Conservation (phyloP, 2,329 filamentous ascomycete genomes). For the Onygenales sp. region DNA sequence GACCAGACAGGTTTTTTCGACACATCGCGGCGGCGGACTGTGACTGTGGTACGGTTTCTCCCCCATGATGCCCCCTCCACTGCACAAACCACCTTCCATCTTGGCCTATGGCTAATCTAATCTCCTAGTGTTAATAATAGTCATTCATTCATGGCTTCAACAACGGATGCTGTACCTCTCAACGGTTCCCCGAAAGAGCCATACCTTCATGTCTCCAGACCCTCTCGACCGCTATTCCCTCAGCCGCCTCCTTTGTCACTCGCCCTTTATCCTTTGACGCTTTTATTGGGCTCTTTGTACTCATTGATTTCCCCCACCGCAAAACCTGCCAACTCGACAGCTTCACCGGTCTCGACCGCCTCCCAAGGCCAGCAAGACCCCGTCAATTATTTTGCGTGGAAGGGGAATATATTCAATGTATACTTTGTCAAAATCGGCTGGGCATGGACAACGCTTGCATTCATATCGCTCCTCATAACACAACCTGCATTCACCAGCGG, state of each 20-base stretch:
- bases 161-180: not conserved
- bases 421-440: constrained; percentile 94
- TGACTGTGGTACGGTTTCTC: not conserved
- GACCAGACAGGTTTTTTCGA: not conserved
- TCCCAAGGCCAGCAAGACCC: not conserved
- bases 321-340: constrained; percentile 52
- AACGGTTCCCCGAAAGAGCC: not conserved
- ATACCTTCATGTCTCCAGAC: not conserved
- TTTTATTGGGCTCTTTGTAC: constrained; percentile 75
- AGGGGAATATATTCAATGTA: constrained; percentile 84
- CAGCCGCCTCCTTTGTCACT: constrained; percentile 55
- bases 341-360: constrained; percentile 20
- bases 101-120: not conserved
- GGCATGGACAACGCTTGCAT: constrained; percentile 76
- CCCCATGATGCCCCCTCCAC: not conserved
- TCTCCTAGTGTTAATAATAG: not conserved
- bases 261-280: constrained; percentile 63
- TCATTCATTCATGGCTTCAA: not conserved
- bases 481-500: constrained; percentile 50
- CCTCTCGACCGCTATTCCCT: constrained; percentile 3
- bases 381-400: constrained; percentile 76
- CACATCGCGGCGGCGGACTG: not conserved
- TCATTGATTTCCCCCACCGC: constrained; percentile 65
- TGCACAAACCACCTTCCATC: not conserved
- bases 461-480: constrained; percentile 58